Base-by-base conservation (phyloP, 192 early-diverging fungal species). In the Entomortierella beljakovae region DNA sequence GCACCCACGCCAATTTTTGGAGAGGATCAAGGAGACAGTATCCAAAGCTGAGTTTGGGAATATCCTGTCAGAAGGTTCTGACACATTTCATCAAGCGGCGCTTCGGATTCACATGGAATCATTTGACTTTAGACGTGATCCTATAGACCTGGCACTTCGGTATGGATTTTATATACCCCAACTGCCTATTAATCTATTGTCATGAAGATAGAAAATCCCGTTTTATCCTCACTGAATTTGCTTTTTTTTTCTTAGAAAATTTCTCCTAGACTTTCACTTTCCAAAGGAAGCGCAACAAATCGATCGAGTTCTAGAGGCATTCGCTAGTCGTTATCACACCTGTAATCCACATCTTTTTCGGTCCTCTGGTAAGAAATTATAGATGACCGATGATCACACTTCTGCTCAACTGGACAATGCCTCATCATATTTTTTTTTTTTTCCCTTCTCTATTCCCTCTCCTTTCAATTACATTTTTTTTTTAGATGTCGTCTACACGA, bases 231-330 rank as follows among this genome's bases (percentile, higher is more conserved):
- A 40, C 26, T 22, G 15, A 33, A 8, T 68, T 15, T 13, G 32
- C 38, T 10, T 22, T 38, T 60, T 59, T 57, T 25, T 55, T 22
- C 57, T 51, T 68, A 89, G 93, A 61, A 90, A 95, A 82, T 85
- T 95, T 43, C 82, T 95, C 54, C 84, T 88, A 43, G 85, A 90
- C 74, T 87, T 93, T 48, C 85, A 88, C 48, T 84, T 95, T 43
- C 94, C 94, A 9, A 88, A 90, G 51, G 94, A 95, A 83, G 84
- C 89, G 43, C 93, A 94, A 82, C 91, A 95, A 77, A 95, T 95
- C 63, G 94, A 95, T 77, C 86, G 92, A 25, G 88, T 92, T 31
- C 84, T 95, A 58, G 87, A 87, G 26, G 82, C 89, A 13, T 95
- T 95, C 85, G 90, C 92, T 20, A 81, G 81, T 66, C 86, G 86